Evolutionary conservation across 1,284 basidiomycete species (phyloP).

Genomic region (Tilletia setariae): DNA sequence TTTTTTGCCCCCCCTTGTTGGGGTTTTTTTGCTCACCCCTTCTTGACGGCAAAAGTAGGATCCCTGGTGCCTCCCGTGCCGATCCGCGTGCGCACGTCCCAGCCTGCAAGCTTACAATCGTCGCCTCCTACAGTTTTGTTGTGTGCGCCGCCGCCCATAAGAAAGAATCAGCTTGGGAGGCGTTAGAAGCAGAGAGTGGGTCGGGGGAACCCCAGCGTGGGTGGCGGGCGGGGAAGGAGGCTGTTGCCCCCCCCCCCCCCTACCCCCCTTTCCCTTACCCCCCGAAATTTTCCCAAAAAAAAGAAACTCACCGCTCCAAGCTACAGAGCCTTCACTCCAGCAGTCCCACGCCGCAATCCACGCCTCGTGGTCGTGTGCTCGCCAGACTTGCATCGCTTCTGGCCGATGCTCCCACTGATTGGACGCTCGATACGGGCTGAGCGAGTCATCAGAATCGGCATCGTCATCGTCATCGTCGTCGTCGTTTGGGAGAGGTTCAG

Average conservation of each 20-base stretch:
- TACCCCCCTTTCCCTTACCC: too few species aligned
- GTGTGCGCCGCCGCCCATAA: too few species aligned
- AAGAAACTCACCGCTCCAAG: slow-evolving; percentile 73
- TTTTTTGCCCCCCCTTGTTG: too few species aligned
- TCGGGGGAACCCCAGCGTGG: too few species aligned
- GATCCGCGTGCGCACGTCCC: slow-evolving; percentile 66
- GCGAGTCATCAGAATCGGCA: slow-evolving; percentile 28
- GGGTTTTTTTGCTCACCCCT: too few species aligned
- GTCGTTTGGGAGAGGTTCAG: slow-evolving; percentile 17
- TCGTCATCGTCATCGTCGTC: slow-evolving; percentile 18
- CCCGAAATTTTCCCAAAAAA: too few species aligned
- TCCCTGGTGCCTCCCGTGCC: slow-evolving; percentile 16
- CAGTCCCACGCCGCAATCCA: slow-evolving; percentile 91
- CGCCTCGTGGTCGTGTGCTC: slow-evolving; percentile 87
- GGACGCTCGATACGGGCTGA: not conserved
- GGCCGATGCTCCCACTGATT: slow-evolving; percentile 21
- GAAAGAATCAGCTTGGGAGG: too few species aligned
- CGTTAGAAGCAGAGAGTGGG: too few species aligned
- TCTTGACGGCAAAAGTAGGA: slow-evolving; percentile 68
- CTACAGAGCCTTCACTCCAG: slow-evolving; percentile 60
- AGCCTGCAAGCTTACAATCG: slow-evolving; percentile 81
- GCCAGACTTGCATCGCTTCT: slow-evolving; percentile 61
- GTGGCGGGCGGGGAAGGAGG: too few species aligned
- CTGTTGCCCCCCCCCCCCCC: too few species aligned
- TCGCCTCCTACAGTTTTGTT: slow-evolving; percentile 77